These are phyloP conservation scores for Lotmaria passim DNA, from an alignment of 208 protist genomes.

Conservation along the genomic window DNA sequence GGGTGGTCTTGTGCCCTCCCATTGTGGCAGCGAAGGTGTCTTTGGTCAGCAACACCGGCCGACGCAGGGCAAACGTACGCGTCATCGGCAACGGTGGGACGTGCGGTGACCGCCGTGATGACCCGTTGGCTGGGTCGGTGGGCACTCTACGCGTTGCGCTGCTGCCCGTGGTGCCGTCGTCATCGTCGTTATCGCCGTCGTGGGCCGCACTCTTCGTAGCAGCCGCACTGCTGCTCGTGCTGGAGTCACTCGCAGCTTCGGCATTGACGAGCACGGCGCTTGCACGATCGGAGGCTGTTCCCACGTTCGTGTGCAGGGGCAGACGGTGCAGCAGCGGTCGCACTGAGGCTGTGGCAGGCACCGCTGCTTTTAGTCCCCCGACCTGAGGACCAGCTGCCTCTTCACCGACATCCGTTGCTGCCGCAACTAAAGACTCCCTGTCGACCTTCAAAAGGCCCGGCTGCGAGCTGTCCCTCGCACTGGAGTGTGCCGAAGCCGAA, in stretches of 20 bases:
- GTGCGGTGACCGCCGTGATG: constrained; percentile 5
- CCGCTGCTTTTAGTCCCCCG: too few species aligned
- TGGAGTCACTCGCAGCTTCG: not conserved
- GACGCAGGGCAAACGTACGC: constrained; percentile 26
- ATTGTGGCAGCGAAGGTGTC: constrained; percentile 4
- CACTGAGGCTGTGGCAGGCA: not conserved
- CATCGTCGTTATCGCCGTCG: not conserved
- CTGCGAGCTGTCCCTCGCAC: too few species aligned
- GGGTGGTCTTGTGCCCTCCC: not conserved
- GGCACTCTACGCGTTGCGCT: not conserved
- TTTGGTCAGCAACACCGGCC: constrained; percentile 21
- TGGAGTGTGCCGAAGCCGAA: too few species aligned
- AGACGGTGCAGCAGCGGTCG: constrained; percentile 16
- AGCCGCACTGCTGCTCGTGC: not conserved
- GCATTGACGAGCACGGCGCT: not conserved
- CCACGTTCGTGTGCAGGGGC: not conserved
- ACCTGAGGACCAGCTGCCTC: too few species aligned
- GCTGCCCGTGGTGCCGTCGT: not conserved
- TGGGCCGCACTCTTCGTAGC: not conserved
- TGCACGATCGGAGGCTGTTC: not conserved
- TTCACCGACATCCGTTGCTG: too few species aligned
- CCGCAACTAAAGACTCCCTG: too few species aligned
- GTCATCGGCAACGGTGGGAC: constrained; percentile 14
- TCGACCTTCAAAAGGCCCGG: too few species aligned
- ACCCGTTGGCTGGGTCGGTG: not conserved